These are phyloP conservation scores for Globisporangium cylindrosporum DNA, from an alignment of 352 stramenopile genomes.

Conservation along the genomic window DNA sequence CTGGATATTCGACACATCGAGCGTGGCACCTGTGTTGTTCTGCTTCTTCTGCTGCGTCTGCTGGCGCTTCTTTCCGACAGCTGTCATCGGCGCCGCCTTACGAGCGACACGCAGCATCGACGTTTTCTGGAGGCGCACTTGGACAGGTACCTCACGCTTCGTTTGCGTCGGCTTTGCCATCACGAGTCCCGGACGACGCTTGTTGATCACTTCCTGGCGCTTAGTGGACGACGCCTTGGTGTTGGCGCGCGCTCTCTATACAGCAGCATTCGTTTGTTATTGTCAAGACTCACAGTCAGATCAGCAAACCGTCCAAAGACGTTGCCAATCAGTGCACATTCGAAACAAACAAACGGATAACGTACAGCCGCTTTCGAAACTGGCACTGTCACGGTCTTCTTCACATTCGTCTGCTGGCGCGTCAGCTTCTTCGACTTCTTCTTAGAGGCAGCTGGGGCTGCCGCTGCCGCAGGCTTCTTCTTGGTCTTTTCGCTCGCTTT, in stretches of 20 bases:
- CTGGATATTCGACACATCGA: slow-evolving; percentile 80
- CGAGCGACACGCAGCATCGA: slow-evolving; percentile 32
- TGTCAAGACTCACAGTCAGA: not conserved
- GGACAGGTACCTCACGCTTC: slow-evolving; percentile 28
- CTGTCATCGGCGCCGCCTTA: slow-evolving; percentile 23
- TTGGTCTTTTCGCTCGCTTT: slow-evolving; percentile 10
- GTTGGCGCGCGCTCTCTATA: slow-evolving; percentile 39
- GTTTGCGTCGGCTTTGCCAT: slow-evolving; percentile 25
- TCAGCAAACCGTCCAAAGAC: not conserved
- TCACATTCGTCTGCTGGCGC: slow-evolving; percentile 65
- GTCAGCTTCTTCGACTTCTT: slow-evolving; percentile 22
- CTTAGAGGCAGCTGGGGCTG: slow-evolving; percentile 1
- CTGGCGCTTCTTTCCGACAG: slow-evolving; percentile 15
- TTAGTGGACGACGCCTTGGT: slow-evolving; percentile 51
- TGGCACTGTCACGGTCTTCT: slow-evolving; percentile 69
- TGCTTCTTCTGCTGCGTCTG: slow-evolving; percentile 23
- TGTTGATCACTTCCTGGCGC: slow-evolving; percentile 70
- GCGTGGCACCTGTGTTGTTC: slow-evolving; percentile 21
- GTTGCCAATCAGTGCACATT: not conserved
- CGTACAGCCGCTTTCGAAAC: slow-evolving; percentile 62
- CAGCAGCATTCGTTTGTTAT: not conserved
- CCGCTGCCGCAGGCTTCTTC: not conserved
- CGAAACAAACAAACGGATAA: slow-evolving; percentile 6
- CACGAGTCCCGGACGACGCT: slow-evolving; percentile 56
- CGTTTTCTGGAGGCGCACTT: slow-evolving; percentile 44